Evolutionary conservation across 306 rosid species (phyloP).

Genomic region (Begonia masoniana): DNA sequence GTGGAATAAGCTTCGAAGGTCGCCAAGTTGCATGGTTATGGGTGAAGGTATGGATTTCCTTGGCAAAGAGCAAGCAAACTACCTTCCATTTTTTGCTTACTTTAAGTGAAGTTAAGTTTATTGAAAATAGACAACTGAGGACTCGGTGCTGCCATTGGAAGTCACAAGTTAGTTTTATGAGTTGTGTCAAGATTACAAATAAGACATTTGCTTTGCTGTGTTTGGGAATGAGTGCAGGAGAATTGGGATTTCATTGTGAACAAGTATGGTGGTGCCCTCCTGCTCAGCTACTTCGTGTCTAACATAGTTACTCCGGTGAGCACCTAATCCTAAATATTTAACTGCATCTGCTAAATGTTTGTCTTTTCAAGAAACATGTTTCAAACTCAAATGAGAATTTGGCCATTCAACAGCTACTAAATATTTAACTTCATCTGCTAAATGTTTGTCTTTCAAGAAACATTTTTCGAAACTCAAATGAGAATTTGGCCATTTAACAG

Average conservation of each 20-base stretch:
- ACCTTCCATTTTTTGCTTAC: too few relatives aligned
- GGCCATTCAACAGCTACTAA: constrained; percentile 16
- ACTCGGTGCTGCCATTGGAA: too few relatives aligned
- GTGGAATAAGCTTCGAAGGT: constrained; percentile 35
- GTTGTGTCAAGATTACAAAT: not conserved
- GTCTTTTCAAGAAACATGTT: too few relatives aligned
- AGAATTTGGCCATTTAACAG: constrained; percentile 13
- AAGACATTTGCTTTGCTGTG: not conserved
- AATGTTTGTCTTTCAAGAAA: too few relatives aligned
- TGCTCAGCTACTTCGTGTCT: constrained; percentile 33
- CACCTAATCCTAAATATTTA: not conserved
- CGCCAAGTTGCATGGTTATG: constrained; percentile 35
- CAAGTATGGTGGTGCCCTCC: constrained; percentile 37
- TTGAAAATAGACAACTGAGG: too few relatives aligned
- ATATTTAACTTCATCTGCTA: not conserved
- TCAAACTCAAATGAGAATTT: too few relatives aligned
- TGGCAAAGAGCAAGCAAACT: not conserved
- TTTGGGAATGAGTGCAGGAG: constrained; percentile 25
- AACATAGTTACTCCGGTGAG: constrained; percentile 33
- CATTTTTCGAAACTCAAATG: too few relatives aligned
- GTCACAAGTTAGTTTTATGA: too few relatives aligned
- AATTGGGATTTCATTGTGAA: constrained; percentile 49
- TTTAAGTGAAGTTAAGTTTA: too few relatives aligned
- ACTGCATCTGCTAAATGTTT: too few relatives aligned
- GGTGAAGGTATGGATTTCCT: constrained; percentile 36